These are phyloP conservation scores for Hemileccinum impolitum DNA, from an alignment of 768 basidiomycete species.

Conservation along the genomic window DNA sequence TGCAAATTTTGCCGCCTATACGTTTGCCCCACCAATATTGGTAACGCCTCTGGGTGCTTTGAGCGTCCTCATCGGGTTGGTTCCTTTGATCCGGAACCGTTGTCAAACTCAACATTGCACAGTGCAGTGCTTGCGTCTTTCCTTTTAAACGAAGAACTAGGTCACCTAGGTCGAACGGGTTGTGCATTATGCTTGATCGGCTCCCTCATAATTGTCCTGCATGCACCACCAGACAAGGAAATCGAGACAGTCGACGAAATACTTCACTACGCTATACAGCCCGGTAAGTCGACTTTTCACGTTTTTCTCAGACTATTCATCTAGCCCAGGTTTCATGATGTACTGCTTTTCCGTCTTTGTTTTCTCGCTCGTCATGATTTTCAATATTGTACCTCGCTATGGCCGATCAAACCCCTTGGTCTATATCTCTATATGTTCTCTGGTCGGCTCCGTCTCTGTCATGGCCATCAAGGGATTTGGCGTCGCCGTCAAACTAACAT, in stretches of 20 bases:
- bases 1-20: conserved; percentile 94
- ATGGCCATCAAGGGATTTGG: conserved; percentile 99
- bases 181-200: conserved; percentile 83
- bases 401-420: conserved; percentile 87
- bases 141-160: conserved; percentile 88
- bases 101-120: conserved; percentile 12
- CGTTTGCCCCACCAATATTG: conserved; percentile 95
- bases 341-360: conserved; percentile 86
- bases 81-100: conserved; percentile 4
- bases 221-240: conserved; percentile 94
- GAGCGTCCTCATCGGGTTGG: conserved; percentile 93
- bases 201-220: conserved; percentile 90
- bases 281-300: conserved; percentile 51
- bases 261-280: conserved; percentile 86
- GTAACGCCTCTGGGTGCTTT: conserved; percentile 98
- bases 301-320: conserved; percentile 7
- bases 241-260: conserved; percentile 93
- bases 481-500: conserved; percentile 90
- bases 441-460: conserved; percentile 94
- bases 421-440: conserved; percentile 94
- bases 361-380: conserved; percentile 84
- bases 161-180: conserved; percentile 85
- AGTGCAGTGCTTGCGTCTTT: conserved; percentile 95
- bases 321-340: conserved; percentile 73
- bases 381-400: conserved; percentile 75